A percentile compares a stretch with the other conserved stretches of the same genome.
These are phyloP conservation scores for Trichoderma arundinaceum DNA, from an alignment of 2,329 filamentous ascomycete genomes.

Conservation along the genomic window DNA sequence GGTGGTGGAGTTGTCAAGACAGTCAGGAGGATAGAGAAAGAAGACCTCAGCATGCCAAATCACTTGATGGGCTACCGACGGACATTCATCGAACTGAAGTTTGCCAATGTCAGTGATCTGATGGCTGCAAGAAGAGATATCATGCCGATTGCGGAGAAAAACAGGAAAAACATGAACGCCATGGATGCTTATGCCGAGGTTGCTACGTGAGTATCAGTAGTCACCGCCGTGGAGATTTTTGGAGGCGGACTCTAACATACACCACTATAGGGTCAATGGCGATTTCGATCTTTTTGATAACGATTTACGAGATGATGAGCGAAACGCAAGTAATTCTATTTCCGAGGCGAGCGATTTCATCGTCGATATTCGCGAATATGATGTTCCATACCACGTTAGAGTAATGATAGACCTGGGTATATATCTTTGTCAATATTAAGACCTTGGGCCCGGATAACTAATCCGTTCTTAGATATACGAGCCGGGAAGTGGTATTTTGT, in stretches of 20 bases:
- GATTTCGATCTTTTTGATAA: conserved; percentile 98
- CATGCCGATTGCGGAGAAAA: conserved; percentile 91
- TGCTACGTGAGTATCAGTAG: conserved; percentile 68
- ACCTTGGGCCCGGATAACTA: conserved; percentile 32
- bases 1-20: conserved; percentile 82
- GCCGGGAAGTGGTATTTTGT: conserved; percentile 98
- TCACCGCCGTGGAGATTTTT: neutral
- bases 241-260: conserved; percentile 28
- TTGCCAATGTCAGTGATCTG: conserved; percentile 85
- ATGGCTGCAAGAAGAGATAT: conserved; percentile 83
- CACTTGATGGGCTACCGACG: conserved; percentile 89
- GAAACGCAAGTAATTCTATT: conserved; percentile 75
- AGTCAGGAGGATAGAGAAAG: conserved; percentile 81
- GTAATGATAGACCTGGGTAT: conserved; percentile 92
- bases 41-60: conserved; percentile 94
- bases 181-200: conserved; percentile 99
- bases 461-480: conserved; percentile 72
- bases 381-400: conserved; percentile 98
- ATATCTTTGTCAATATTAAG: conserved; percentile 27
- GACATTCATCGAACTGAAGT: conserved; percentile 84
- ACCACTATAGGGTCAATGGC: conserved; percentile 67
- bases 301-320: conserved; percentile 78
- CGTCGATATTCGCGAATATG: conserved; percentile 98
- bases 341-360: conserved; percentile 95
- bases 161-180: conserved; percentile 92